Evolutionary conservation across 2,329 filamentous ascomycete species (phyloP), one percentile per base, ranked within the genome.

Genomic region (Hypoxylon sp.): DNA sequence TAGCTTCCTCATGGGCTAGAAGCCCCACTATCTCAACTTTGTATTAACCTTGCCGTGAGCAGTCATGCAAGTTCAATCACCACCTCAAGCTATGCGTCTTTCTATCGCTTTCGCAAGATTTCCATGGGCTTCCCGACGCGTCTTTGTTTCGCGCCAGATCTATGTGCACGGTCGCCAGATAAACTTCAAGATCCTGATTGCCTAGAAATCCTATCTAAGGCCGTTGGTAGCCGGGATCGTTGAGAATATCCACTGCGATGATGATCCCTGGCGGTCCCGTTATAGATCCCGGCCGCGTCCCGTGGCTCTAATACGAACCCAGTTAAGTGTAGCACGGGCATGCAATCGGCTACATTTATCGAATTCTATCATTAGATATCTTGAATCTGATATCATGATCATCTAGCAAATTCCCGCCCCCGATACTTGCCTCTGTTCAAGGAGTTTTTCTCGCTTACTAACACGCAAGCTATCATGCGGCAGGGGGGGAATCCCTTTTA

Each of bases 1-100:
- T 79, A 92, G 92, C 61, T 97, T 93, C 75, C 81, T 98, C 56
- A 95, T 98, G 89, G 86, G 75, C 6, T 77, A 68, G 54, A 29
- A 50, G 54, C 6, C n/a, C 19, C 17, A 19, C 21, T 53, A 53
- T 46, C 6, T 7, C 24, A 8, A 21, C 19, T 39, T 56, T 56
- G 39, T 56, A 47, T 32, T 15, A 8, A 21, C 15, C 10, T 21
- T 55, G 8, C 24, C 13, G 5, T 27, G 15, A 44, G 7, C 39
- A 21, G 17, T 4, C 17, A 44, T 44, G 39, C 39, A 11, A 21
- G 17, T 44, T 44, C 17, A n/a, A n/a, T 21, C 7, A 21, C 11
- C 39, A 7, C 39, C 39, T 44, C 37, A 42, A 21, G 3, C 39
- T 8, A 44, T 21, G n/a, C 7, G 21, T 17, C 7, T 19, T 11